Evolutionary conservation across 257 asterid genomes (phyloP), one percentile per base, ranked within the genome.

Genomic region (Solanum microdontum): DNA sequence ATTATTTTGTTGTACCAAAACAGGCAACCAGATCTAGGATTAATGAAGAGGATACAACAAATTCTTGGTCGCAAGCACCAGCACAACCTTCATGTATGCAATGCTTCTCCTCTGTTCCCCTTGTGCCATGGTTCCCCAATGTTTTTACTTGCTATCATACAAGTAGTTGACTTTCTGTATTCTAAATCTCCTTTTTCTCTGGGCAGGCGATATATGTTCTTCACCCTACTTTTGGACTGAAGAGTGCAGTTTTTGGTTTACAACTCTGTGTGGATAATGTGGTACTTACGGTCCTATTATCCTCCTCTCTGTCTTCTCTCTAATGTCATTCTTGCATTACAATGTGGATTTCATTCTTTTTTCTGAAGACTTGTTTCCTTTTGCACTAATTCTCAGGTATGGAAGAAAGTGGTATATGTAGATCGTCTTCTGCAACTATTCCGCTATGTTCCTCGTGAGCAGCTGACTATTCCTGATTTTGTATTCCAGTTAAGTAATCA

Each of bases 11-110:
- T 75, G 28, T 75, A 36, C 82, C 51, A 36, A 75, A 92, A 89
- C 94, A 97, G 99, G 89, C 99, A 94, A 89, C 99, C 99, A 32
- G 99, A 95, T 90, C 90, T 97, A 28, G 99, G 99, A 82, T 97
- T 98, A 98, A 93, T 97, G 97, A 94, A 93, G 91, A 93, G 94
- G 92, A 85, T 97, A 90, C 95, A 97, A 89, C 98, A 95, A 90
- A 97, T 97, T 87, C 98, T 97, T 87, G 99, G 99, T 79, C 96
- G 96, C 89, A 97, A 95, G 84, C 99, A 95, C 93, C 98, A 94
- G 92, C 96, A 93, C 75, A 97, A 97, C 91, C 98, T 97, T 90
- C 98, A 95, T 89, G 99, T 96, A 93, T 55, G 97, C 82, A 76
- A 23, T 86, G 75, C 43, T 84, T 32, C 83, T 39, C 86, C 34